phyloP scores from a whole-genome alignment of 805 yeast genomes.

The Starmerella geochares region DNA sequence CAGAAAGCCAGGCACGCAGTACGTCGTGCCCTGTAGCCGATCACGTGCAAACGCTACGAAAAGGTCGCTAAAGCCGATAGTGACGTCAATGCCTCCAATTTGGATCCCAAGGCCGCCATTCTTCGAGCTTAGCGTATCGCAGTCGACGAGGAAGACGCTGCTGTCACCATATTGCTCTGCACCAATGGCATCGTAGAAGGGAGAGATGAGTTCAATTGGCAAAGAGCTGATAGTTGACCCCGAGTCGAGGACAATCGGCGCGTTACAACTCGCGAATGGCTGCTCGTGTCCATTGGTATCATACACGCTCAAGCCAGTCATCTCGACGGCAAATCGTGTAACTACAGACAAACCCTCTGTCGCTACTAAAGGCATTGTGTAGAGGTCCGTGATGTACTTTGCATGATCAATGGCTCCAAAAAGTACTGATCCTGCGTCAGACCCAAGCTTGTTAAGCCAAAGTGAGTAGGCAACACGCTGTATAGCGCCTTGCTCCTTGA shows the following conservation, averaged over 20 bases:
- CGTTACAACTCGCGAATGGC: slow-evolving; percentile 10
- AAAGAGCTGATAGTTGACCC: slow-evolving; percentile 44
- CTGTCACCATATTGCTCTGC: slow-evolving; percentile 9
- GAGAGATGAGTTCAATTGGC: slow-evolving; percentile 29
- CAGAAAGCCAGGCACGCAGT: slow-evolving; percentile 7
- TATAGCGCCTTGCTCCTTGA: slow-evolving; percentile 36
- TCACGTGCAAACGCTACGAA: slow-evolving; percentile 7
- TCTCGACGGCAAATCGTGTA: slow-evolving; percentile 20
- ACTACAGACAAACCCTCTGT: slow-evolving; percentile 25
- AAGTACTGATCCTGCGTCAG: slow-evolving; percentile 32
- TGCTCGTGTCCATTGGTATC: not conserved
- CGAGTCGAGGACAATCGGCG: slow-evolving; percentile 38
- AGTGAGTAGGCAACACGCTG: slow-evolving; percentile 37
- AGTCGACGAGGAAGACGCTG: slow-evolving; percentile 9
- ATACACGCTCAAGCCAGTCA: slow-evolving; percentile 19
- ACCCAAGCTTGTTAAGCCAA: slow-evolving; percentile 32
- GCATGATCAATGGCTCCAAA: slow-evolving; percentile 38
- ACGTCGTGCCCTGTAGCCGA: not conserved
- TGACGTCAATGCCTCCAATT: slow-evolving; percentile 21
- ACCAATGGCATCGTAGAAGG: slow-evolving; percentile 16
- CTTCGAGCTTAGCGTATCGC: not conserved
- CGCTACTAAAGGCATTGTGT: slow-evolving; percentile 30
- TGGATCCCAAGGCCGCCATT: not conserved
- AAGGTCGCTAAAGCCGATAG: slow-evolving; percentile 15
- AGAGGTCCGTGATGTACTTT: slow-evolving; percentile 34